Evolutionary conservation across 352 stramenopile genomes (phyloP).

Genomic region (Phytophthora crassamura): DNA sequence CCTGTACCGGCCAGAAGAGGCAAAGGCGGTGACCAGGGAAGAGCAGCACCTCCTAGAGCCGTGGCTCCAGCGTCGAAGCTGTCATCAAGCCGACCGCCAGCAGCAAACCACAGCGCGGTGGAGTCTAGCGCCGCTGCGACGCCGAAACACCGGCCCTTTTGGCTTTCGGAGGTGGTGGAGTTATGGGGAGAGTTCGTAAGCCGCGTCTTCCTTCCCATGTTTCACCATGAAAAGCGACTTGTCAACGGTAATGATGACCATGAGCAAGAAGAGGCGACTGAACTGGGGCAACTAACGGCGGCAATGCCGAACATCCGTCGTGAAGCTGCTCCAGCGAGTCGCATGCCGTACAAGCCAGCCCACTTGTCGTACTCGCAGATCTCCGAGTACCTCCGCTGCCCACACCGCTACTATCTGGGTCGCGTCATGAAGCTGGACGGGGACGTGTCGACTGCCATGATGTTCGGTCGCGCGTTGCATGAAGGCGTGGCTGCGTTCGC

Average conservation of each 20-base stretch:
- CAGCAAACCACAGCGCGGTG: neutral
- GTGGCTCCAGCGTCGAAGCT: neutral
- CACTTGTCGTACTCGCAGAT: conserved; percentile 89
- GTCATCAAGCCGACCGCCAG: neutral
- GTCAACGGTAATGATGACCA: neutral
- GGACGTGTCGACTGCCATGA: conserved; percentile 64
- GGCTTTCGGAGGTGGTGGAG: conserved; percentile 24
- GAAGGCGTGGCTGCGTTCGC: conserved; percentile 71
- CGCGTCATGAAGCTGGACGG: conserved; percentile 66
- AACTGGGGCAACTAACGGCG: neutral
- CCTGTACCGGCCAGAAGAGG: neutral
- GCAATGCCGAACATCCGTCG: neutral
- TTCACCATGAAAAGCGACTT: conserved; percentile 10
- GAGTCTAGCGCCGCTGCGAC: neutral
- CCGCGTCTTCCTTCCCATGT: conserved; percentile 44
- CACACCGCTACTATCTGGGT: conserved; percentile 80
- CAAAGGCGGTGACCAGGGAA: conserved; percentile 7
- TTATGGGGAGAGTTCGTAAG: conserved; percentile 34
- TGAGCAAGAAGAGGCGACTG: neutral
- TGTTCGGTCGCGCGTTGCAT: conserved; percentile 78
- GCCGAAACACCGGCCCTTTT: conserved; percentile 4
- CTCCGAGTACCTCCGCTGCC: conserved; percentile 79
- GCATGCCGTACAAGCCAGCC: conserved; percentile 45
- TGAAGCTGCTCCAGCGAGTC: conserved; percentile 10
- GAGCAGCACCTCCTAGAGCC: conserved; percentile 1